phyloP scores from a whole-genome alignment of 306 rosid species.

The Prunus mira region DNA sequence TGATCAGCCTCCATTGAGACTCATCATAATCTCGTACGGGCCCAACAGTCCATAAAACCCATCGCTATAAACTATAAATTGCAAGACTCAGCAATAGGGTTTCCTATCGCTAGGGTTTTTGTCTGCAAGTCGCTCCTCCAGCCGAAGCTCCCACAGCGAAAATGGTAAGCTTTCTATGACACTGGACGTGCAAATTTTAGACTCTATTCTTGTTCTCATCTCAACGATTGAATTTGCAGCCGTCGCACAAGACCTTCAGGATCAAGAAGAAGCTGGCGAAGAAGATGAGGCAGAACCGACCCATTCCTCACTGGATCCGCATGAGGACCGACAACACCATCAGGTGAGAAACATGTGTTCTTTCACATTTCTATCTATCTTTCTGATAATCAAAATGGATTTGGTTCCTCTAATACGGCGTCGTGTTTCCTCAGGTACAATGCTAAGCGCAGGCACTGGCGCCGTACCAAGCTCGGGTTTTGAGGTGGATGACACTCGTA shows the following conservation, averaged over 20 bases:
- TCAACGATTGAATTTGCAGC: constrained; percentile 32
- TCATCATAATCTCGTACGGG: not conserved
- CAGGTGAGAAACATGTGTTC: constrained; percentile 30
- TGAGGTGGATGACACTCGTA: constrained; percentile 36
- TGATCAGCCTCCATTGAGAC: not conserved
- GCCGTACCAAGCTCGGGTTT: constrained; percentile 86
- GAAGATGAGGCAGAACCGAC: constrained; percentile 96
- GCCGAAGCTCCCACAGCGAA: constrained; percentile 27
- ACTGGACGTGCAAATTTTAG: not conserved
- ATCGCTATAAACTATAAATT: not conserved
- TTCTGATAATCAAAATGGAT: not conserved
- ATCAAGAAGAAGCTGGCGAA: constrained; percentile 92
- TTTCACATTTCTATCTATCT: not conserved
- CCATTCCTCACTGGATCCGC: constrained; percentile 85
- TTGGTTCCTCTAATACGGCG: not conserved
- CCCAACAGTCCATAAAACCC: not conserved
- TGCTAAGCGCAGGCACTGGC: constrained; percentile 95
- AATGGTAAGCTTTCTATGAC: constrained; percentile 36
- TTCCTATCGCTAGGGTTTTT: constrained; percentile 20
- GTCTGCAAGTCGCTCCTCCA: constrained; percentile 11
- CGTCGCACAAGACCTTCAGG: constrained; percentile 82
- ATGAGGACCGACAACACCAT: constrained; percentile 83
- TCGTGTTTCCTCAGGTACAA: constrained; percentile 48
- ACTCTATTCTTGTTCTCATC: not conserved
- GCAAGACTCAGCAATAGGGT: not conserved